Evolutionary conservation across 176 grass and related monocot species (phyloP).

Genomic region (Secale cereale): DNA sequence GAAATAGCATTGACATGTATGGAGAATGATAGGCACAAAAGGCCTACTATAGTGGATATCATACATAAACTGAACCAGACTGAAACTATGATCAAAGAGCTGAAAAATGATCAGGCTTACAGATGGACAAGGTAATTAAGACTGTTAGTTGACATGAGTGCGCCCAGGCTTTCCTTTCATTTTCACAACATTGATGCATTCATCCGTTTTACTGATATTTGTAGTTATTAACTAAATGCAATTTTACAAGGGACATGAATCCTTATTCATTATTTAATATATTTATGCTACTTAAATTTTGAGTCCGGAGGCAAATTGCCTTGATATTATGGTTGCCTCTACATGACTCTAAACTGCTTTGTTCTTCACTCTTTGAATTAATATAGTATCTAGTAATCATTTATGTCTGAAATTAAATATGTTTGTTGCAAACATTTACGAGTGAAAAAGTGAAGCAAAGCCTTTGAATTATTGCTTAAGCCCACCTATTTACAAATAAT

Average conservation of each 20-base stretch:
- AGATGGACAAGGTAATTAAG: no score
- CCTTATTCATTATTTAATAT: no score
- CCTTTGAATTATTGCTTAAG: not conserved
- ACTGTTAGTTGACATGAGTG: no score
- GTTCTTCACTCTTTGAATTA: not conserved
- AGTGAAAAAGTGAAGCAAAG: not conserved
- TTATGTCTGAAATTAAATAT: not conserved
- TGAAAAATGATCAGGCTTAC: no score
- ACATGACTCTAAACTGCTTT: conserved; percentile 23
- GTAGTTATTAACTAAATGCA: no score
- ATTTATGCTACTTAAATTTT: no score
- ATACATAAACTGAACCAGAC: not conserved
- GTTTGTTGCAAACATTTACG: not conserved
- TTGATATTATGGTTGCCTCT: conserved; percentile 19
- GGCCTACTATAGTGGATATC: not conserved
- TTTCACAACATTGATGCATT: no score
- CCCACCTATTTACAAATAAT: not conserved
- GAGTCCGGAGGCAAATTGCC: no score
- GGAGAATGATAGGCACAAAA: not conserved
- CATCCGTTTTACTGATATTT: no score
- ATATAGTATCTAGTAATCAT: not conserved
- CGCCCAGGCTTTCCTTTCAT: no score
- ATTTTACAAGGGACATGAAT: no score
- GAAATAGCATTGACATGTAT: not conserved
- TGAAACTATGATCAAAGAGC: not conserved